Conservation (phyloP, 257 asterid genomes). For the Gardenia jasminoides region DNA sequence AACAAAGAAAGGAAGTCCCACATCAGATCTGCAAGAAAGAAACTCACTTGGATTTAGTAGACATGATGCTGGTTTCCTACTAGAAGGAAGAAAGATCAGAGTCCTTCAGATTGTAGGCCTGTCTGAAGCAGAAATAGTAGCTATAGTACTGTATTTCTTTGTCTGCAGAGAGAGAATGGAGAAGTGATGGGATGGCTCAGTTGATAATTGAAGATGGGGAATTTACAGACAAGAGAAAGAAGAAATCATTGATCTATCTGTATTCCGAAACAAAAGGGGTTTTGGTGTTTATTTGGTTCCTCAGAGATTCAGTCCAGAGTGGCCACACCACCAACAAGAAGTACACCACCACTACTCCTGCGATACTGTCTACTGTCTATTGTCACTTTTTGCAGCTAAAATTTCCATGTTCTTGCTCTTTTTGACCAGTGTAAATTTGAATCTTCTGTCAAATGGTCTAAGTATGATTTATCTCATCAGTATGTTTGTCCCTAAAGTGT, state of each 20-base stretch:
- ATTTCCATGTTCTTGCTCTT: neutral
- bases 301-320: slow-evolving; percentile 17
- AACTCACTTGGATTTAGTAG: slow-evolving; percentile 78
- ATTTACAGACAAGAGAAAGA: slow-evolving; percentile 18
- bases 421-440: neutral
- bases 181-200: neutral
- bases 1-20: slow-evolving; percentile 16
- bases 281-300: slow-evolving; percentile 17
- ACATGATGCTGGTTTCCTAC: slow-evolving; percentile 35
- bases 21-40: slow-evolving; percentile 26
- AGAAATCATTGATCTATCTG: slow-evolving; percentile 9
- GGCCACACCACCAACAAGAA: slow-evolving; percentile 14
- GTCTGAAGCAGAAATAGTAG: neutral
- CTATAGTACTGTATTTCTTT: neutral
- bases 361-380: neutral
- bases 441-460: neutral
- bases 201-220: slow-evolving; percentile 5
- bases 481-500: neutral
- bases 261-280: neutral
- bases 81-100: neutral
- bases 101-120: neutral
- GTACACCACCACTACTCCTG: neutral
- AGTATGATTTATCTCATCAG: neutral
- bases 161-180: neutral
- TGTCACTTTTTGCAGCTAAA: neutral